Conservation (phyloP, 805 yeast species). For the Priceomyces melissophilus region DNA sequence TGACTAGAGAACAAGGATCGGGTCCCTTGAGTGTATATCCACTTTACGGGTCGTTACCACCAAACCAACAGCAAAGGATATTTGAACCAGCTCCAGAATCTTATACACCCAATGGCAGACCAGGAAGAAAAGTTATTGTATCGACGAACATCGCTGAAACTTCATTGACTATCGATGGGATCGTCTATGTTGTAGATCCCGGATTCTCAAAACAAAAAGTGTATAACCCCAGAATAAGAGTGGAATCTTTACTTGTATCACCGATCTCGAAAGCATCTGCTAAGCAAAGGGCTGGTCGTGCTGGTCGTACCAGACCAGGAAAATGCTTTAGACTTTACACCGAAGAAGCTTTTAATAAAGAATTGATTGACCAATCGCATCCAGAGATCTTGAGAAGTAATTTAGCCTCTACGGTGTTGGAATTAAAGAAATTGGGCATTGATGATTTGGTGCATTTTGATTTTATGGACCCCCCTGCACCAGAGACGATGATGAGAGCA, state of each 20-base stretch:
- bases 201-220: slow-evolving; percentile 97
- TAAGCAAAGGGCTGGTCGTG: slow-evolving; percentile 99
- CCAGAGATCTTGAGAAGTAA: slow-evolving; percentile 94
- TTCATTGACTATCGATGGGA: slow-evolving; percentile 94
- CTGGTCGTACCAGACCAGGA: slow-evolving; percentile 99
- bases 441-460: slow-evolving; percentile 97
- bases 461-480: slow-evolving; percentile 99
- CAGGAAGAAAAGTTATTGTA: slow-evolving; percentile 92
- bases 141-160: slow-evolving; percentile 98
- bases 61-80: slow-evolving; percentile 89
- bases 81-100: slow-evolving; percentile 87
- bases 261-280: slow-evolving; percentile 98
- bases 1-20: slow-evolving; percentile 82
- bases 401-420: slow-evolving; percentile 86
- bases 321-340: slow-evolving; percentile 95
- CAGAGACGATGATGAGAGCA: slow-evolving; percentile 99
- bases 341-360: slow-evolving; percentile 93
- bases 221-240: slow-evolving; percentile 93
- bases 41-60: slow-evolving; percentile 93
- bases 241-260: slow-evolving; percentile 88
- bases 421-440: slow-evolving; percentile 88
- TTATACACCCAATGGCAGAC: slow-evolving; percentile 68
- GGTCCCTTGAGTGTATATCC: slow-evolving; percentile 93
- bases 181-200: slow-evolving; percentile 95
- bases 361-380: slow-evolving; percentile 89